Percentiles rank a stretch among this genome's conserved stretches.
Conservation (phyloP, 495 filamentous ascomycete genomes). For the Ascodesmis nigricans region DNA sequence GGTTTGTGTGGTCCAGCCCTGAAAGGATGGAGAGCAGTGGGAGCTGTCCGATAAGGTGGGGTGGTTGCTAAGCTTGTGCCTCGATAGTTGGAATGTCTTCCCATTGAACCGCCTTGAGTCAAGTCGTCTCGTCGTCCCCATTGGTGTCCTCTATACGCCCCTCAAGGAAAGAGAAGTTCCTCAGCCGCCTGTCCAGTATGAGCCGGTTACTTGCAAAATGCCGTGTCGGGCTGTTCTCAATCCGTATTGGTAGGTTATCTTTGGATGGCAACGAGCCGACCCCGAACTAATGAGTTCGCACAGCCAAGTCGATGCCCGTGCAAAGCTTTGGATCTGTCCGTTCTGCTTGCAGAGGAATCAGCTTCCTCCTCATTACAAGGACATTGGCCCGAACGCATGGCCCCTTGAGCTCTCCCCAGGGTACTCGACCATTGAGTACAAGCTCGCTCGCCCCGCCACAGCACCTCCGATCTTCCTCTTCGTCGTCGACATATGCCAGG, state of each 20-base stretch:
- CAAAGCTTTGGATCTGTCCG: constrained; percentile 92
- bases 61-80: neutral
- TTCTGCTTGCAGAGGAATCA: constrained; percentile 93
- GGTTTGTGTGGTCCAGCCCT: constrained; percentile 19
- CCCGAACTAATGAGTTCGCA: constrained; percentile 30
- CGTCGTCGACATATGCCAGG: constrained; percentile 96
- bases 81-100: constrained; percentile 72
- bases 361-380: constrained; percentile 94
- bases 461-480: constrained; percentile 93
- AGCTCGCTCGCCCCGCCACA: constrained; percentile 74
- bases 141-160: constrained; percentile 89
- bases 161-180: constrained; percentile 90
- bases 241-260: constrained; percentile 57
- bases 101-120: constrained; percentile 99
- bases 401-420: constrained; percentile 82
- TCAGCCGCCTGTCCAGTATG: constrained; percentile 76
- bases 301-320: constrained; percentile 90
- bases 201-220: constrained; percentile 90
- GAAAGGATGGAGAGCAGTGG: neutral
- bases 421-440: constrained; percentile 96
- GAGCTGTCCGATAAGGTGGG: neutral
- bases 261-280: constrained; percentile 3
- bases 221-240: constrained; percentile 94
- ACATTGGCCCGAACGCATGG: constrained; percentile 86
- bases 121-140: constrained; percentile 85